A percentile compares a stretch with the other conserved stretches of the same genome.
Evolutionary conservation across 345 rosid genomes (phyloP).

Genomic region (Corymbia maculata): DNA sequence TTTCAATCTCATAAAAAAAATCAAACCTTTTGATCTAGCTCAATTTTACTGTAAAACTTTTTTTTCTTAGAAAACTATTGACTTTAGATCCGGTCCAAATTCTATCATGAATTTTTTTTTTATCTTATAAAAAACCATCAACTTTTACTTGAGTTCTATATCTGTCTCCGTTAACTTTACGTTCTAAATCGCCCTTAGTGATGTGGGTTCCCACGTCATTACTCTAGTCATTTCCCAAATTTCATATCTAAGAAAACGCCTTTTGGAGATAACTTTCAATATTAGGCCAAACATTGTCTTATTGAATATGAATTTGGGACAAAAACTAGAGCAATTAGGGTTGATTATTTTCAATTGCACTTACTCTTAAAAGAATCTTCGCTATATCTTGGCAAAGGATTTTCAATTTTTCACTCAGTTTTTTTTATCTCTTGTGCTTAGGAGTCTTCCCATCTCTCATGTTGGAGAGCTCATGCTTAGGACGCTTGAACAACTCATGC

Average conservation of each 20-base stretch:
- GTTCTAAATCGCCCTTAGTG: not conserved
- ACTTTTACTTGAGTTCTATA: rapidly evolving
- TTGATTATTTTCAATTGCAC: not conserved
- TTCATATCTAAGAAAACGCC: too few species aligned
- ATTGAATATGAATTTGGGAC: not conserved
- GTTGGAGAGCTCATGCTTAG: not conserved
- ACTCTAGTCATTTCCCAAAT: not conserved
- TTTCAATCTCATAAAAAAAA: not conserved
- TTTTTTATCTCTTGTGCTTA: not conserved
- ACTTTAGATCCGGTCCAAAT: not conserved
- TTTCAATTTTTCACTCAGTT: not conserved
- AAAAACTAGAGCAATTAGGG: not conserved
- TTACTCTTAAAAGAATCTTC: not conserved
- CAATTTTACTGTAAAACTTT: too few species aligned
- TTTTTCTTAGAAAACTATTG: too few species aligned
- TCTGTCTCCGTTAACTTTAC: rapidly evolving
- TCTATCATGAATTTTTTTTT: not conserved
- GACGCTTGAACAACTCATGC: rapidly evolving
- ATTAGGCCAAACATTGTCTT: not conserved
- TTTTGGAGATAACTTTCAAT: not conserved
- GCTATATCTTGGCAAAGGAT: not conserved
- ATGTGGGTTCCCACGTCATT: rapidly evolving
- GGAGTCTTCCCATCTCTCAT: not conserved
- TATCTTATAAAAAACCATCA: not conserved
- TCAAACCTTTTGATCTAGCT: too few species aligned